Evolutionary conservation across 2,329 filamentous ascomycete genomes (phyloP).

Genomic region (Beauveria bassiana): DNA sequence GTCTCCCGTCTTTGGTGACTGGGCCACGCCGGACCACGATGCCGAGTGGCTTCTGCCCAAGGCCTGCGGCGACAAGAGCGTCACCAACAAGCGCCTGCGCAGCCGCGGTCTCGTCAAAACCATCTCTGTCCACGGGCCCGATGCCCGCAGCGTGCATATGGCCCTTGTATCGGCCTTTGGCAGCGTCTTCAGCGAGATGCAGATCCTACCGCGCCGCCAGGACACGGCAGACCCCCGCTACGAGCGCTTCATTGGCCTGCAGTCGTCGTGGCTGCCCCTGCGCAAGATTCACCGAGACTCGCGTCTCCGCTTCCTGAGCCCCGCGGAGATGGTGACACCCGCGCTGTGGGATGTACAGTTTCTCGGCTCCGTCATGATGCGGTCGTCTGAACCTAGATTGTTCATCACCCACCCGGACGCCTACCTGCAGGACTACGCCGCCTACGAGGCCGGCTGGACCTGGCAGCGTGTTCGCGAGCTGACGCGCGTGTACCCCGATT

Average conservation of each 20-base stretch:
- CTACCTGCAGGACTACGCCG: conserved; percentile 57
- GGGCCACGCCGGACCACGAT: conserved; percentile 35
- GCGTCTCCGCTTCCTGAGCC: conserved; percentile 60
- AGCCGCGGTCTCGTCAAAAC: conserved; percentile 65
- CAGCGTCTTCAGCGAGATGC: conserved; percentile 41
- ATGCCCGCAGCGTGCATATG: conserved; percentile 59
- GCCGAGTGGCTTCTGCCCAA: conserved; percentile 60
- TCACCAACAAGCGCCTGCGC: conserved; percentile 62
- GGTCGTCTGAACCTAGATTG: conserved; percentile 56
- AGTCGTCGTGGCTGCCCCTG: conserved; percentile 65
- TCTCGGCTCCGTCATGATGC: conserved; percentile 66
- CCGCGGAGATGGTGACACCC: conserved; percentile 65
- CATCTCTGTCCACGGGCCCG: conserved; percentile 52
- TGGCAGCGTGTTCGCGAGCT: conserved; percentile 64
- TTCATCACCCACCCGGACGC: conserved; percentile 70
- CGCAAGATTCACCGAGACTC: conserved; percentile 70
- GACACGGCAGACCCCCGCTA: conserved; percentile 22
- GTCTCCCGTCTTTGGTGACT: conserved; percentile 40
- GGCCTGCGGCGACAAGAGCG: conserved; percentile 55
- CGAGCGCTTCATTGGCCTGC: conserved; percentile 50
- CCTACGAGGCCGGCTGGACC: conserved; percentile 53
- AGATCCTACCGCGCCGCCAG: conserved; percentile 23
- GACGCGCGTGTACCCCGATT: conserved; percentile 45
- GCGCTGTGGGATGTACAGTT: conserved; percentile 66
- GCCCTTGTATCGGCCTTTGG: conserved; percentile 58